Evolutionary conservation across 2,329 filamentous ascomycete species (phyloP), one percentile per base, ranked within the genome.

Genomic region (Fusarium setosum): DNA sequence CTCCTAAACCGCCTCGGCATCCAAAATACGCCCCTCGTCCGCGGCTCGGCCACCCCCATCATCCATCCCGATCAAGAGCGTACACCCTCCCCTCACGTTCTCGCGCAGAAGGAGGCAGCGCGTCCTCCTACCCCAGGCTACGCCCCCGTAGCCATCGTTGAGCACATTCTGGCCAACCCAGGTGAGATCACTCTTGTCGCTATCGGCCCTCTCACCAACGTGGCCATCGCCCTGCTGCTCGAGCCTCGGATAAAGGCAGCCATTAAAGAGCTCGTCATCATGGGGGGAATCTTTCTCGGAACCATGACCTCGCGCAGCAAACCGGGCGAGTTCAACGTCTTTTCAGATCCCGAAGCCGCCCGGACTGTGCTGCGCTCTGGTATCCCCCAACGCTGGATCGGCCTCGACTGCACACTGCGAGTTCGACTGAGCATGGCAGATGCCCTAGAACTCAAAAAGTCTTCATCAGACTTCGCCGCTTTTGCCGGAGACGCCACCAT

Each of bases 241-340:
- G 57, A 61, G 13, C 52, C 57, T 20, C 57, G 42, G 3, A 56
- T 61, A n/a, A 49, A 56, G 18, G 26, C 57, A 24, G 40, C 53
- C 1, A 41, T 61, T 10, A 61, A 56, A 26, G 57, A 61, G 17
- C 57, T 61, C 13, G 57, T 61, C 31, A 61, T 61, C 18, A 61
- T 61, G 57, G 57, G 57, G 5, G 57, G 57, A 11, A 26, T 48
- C 24, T 61, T 61, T 42, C 42, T 50, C 52, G 52, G 52, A 17
- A 56, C 34, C 35, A 61, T 56, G 26, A 48, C 49, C 35, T 34
- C 37, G 4, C 42, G 45, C n/a, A 17, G 26, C 26, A 61, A 61
- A 34, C 57, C 57, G 11, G 57, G 57, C 17, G 57, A 61, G 38
- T 56, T 56, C 34, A 61, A 61, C 23, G 57, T 61, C 42, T 61